Evolutionary conservation across 352 stramenopile genomes (phyloP), one percentile per base, ranked within the genome.

Genomic region (Phytophthora cryptogea): DNA sequence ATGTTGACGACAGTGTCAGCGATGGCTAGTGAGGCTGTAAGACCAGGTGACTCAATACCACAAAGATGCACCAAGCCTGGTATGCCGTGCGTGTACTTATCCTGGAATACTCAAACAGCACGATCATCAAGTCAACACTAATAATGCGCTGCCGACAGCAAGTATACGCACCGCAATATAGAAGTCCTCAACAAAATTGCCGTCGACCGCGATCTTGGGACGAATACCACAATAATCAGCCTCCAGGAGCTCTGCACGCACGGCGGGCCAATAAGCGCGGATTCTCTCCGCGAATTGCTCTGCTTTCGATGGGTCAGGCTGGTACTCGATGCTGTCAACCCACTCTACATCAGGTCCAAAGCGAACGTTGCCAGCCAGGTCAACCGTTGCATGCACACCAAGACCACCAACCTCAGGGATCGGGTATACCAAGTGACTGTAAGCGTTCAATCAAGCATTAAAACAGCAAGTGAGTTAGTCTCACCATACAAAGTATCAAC

Each of bases 271-370:
- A 73, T 99, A 99, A n/a, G 80, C 78, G 39, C 81, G 78, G 43
- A 99, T 88, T 50, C 74, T 76, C 14, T 81, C 70, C 0, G 80
- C 75, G 53, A 95, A 95, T 0, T 45, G 17, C 7, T 64, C 51
- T 0, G 82, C 84, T 70, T 90, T 92, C n/a, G 56, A 62, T 2
- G 72, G 54, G 39, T 92, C 65, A 4, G 85, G 83, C 52, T 89
- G 45, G 54, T 98, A 97, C 41, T 98, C 81, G 60, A 98, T 87
- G 0, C 60, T 57, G 26, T 89, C 43, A 3, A 99, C 64, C 96
- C 95, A 99, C 73, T 99, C 78, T 3, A 99, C 95, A 71, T 99
- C 95, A 0, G 97, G 97, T 6, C 97, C 97, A 76, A 99, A 99
- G 45, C 91, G 89, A 13, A 97, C 80, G 43, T 92, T 90, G 26